These are phyloP conservation scores for Backusella liffmaniae DNA, from an alignment of 192 early-diverging fungal species.

Conservation along the genomic window DNA sequence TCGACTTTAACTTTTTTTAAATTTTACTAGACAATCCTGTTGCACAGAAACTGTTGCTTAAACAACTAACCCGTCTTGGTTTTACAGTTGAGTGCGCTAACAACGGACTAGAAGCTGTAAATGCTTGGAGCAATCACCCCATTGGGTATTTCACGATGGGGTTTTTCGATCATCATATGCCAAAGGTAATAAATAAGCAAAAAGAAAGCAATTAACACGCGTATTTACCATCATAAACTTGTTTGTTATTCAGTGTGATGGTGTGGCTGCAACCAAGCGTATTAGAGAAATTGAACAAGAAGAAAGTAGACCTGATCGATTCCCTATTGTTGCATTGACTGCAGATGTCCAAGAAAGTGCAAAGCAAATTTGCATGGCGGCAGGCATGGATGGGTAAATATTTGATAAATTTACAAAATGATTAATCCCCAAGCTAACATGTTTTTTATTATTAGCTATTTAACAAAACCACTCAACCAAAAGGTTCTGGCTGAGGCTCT, in stretches of 20 bases:
- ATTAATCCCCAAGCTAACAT: neutral
- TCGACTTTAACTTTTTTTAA: neutral
- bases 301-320: conserved; percentile 23
- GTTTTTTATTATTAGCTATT: conserved; percentile 7
- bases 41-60: conserved; percentile 45
- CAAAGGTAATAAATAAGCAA: conserved; percentile 21
- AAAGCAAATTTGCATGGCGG: conserved; percentile 40
- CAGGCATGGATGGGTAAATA: conserved; percentile 49
- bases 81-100: conserved; percentile 48
- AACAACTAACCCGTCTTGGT: conserved; percentile 44
- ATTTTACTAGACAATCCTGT: conserved; percentile 39
- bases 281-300: conserved; percentile 41
- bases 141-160: conserved; percentile 43
- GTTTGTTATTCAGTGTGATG: conserved; percentile 34
- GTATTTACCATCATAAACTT: neutral
- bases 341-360: conserved; percentile 52
- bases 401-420: neutral
- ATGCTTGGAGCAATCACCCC: conserved; percentile 39
- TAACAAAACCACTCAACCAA: conserved; percentile 20
- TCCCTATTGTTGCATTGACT: conserved; percentile 46
- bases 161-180: conserved; percentile 58
- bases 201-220: neutral
- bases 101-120: conserved; percentile 47
- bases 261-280: conserved; percentile 50
- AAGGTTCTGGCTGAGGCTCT: conserved; percentile 11